These are phyloP conservation scores for Colletotrichum cereale DNA, from an alignment of 2,329 filamentous ascomycete genomes.

Conservation along the genomic window DNA sequence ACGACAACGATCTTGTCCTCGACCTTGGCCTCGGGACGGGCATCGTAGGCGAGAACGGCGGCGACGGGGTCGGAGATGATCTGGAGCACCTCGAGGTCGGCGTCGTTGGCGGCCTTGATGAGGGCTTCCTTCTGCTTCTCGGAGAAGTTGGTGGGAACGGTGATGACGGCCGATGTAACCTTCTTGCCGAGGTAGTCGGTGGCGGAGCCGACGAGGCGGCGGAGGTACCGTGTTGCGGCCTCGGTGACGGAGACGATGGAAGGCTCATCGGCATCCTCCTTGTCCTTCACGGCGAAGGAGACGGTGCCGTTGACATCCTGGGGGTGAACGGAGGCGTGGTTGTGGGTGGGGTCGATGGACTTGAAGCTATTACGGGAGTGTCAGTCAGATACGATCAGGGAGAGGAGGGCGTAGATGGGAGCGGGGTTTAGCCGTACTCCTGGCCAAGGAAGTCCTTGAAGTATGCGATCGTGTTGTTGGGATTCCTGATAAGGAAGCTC, in stretches of 20 bases:
- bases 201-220: slow-evolving; percentile 84
- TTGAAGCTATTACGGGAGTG: slow-evolving; percentile 74
- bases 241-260: slow-evolving; percentile 84
- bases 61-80: slow-evolving; percentile 93
- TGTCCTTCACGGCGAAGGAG: slow-evolving; percentile 87
- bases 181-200: slow-evolving; percentile 93
- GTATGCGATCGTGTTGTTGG: slow-evolving; percentile 92
- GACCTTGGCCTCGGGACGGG: slow-evolving; percentile 78
- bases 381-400: slow-evolving; percentile 41
- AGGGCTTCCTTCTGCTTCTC: slow-evolving; percentile 89
- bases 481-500: slow-evolving; percentile 90
- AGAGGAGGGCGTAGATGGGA: not conserved
- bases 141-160: slow-evolving; percentile 92
- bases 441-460: slow-evolving; percentile 97
- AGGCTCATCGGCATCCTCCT: slow-evolving; percentile 68
- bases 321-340: slow-evolving; percentile 93
- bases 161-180: slow-evolving; percentile 94
- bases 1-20: slow-evolving; percentile 93
- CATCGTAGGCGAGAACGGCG: slow-evolving; percentile 91
- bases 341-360: slow-evolving; percentile 95
- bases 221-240: slow-evolving; percentile 85
- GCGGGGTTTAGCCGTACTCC: slow-evolving; percentile 77
- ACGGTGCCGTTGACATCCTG: slow-evolving; percentile 78
- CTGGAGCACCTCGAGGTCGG: slow-evolving; percentile 90
- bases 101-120: slow-evolving; percentile 80